Conservation (phyloP, 495 filamentous ascomycete species). For the Friedmanniomyces simplex region DNA sequence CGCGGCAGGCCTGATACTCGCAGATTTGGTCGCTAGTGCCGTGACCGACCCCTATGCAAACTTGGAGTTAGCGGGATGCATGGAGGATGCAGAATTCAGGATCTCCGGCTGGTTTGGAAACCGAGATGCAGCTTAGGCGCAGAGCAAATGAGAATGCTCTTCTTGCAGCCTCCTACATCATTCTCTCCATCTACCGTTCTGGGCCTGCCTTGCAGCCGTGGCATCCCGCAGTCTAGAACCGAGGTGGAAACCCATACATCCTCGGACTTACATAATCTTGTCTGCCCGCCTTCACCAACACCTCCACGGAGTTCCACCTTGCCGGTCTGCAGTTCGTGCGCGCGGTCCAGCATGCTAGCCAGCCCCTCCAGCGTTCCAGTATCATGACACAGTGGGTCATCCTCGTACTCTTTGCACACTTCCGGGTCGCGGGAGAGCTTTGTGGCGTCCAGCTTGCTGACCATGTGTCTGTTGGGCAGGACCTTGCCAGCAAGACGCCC, state of each 20-base stretch:
- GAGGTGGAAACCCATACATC: no score
- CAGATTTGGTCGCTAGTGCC: conserved; percentile 60
- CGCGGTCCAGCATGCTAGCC: conserved; percentile 63
- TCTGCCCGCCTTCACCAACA: conserved; percentile 27
- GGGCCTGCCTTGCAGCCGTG: no score
- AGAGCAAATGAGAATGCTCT: no score
- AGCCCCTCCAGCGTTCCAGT: conserved; percentile 71
- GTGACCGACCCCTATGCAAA: conserved; percentile 44
- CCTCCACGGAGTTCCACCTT: conserved; percentile 32
- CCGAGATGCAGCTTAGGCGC: no score
- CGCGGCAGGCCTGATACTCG: conserved; percentile 49
- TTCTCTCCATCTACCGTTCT: no score
- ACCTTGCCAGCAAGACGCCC: conserved; percentile 56
- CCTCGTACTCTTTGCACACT: conserved; percentile 43
- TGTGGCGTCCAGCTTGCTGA: conserved; percentile 45
- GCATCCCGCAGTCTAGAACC: no score
- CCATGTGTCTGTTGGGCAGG: conserved; percentile 50
- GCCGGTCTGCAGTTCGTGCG: conserved; percentile 39
- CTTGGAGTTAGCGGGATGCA: background rate
- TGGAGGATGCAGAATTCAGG: background rate
- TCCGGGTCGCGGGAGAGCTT: conserved; percentile 53
- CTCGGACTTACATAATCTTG: conserved; percentile 33
- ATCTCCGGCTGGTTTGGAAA: no score
- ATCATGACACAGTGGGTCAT: conserved; percentile 62
- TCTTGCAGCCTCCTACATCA: no score